Conservation (phyloP, 1,284 basidiomycete species). For the Naganishia sp. region DNA sequence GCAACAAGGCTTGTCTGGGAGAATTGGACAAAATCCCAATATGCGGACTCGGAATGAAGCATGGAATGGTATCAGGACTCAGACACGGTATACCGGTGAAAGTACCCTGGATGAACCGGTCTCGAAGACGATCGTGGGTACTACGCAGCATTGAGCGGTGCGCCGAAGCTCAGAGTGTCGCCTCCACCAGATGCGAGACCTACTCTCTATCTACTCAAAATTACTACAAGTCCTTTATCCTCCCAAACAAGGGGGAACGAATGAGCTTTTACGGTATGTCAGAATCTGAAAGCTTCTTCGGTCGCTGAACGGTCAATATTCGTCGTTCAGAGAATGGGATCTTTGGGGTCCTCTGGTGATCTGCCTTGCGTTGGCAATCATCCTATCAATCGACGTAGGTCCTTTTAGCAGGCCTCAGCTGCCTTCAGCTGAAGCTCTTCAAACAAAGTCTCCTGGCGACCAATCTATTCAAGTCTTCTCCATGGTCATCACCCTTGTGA, state of each 20-base stretch:
- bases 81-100: slow-evolving; percentile 71
- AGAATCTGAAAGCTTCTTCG: neutral
- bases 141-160: neutral
- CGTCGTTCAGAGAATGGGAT: slow-evolving; percentile 80
- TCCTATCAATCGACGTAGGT: slow-evolving; percentile 72
- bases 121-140: slow-evolving; percentile 77
- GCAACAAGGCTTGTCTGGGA: slow-evolving; percentile 62
- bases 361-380: slow-evolving; percentile 49
- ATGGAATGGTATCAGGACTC: slow-evolving; percentile 74
- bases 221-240: slow-evolving; percentile 90
- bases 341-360: slow-evolving; percentile 82
- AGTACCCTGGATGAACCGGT: slow-evolving; percentile 92
- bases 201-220: slow-evolving; percentile 85
- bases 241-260: slow-evolving; percentile 65
- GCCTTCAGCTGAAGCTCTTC: neutral
- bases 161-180: neutral
- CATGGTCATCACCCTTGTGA: slow-evolving; percentile 85
- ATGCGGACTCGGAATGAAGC: slow-evolving; percentile 45
- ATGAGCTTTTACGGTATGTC: slow-evolving; percentile 73
- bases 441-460: slow-evolving; percentile 68
- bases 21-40: slow-evolving; percentile 62
- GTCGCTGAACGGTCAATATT: slow-evolving; percentile 23
- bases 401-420: neutral
- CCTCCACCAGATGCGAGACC: slow-evolving; percentile 69
- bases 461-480: slow-evolving; percentile 89